These are phyloP conservation scores for Claviceps pazoutovae DNA, from an alignment of 2,329 filamentous ascomycete species.

Conservation along the genomic window DNA sequence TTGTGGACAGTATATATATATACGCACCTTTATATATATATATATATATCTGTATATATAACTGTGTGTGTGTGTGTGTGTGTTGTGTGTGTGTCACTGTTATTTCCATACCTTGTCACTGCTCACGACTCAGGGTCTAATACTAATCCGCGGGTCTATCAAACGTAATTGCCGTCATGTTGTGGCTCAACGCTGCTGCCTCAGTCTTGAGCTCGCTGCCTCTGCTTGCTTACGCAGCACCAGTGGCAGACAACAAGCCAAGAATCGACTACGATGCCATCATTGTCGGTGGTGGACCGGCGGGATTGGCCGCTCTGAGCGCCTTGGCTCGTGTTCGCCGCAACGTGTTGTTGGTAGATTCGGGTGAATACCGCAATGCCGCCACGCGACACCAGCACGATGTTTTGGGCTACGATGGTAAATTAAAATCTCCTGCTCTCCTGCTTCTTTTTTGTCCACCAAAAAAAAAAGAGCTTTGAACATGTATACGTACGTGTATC, in stretches of 20 bases:
- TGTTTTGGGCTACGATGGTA: constrained; percentile 45
- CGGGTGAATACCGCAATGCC: constrained; percentile 41
- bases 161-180: neutral
- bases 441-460: too few species aligned
- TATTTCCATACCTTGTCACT: too few species aligned
- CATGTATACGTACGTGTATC: too few species aligned
- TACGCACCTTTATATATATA: too few species aligned
- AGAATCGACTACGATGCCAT: constrained; percentile 35
- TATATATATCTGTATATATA: too few species aligned
- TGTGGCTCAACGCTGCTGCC: constrained; percentile 8
- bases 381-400: constrained; percentile 47
- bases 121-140: too few species aligned
- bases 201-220: constrained; percentile 6
- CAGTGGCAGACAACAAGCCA: constrained; percentile 1
- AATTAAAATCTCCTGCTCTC: constrained; percentile 1
- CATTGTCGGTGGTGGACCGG: constrained; percentile 42
- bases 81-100: too few species aligned
- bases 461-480: too few species aligned
- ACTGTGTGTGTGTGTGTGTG: too few species aligned
- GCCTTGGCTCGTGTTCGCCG: constrained; percentile 44
- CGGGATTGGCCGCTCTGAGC: constrained; percentile 39
- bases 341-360: constrained; percentile 42
- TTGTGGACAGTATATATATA: too few species aligned
- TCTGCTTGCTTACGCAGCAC: constrained; percentile 7
- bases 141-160: too few species aligned